Percentiles rank a stretch among this genome's conserved stretches.
These are phyloP conservation scores for Cladobotryum protrusum DNA, from an alignment of 2,329 filamentous ascomycete species.

Conservation along the genomic window DNA sequence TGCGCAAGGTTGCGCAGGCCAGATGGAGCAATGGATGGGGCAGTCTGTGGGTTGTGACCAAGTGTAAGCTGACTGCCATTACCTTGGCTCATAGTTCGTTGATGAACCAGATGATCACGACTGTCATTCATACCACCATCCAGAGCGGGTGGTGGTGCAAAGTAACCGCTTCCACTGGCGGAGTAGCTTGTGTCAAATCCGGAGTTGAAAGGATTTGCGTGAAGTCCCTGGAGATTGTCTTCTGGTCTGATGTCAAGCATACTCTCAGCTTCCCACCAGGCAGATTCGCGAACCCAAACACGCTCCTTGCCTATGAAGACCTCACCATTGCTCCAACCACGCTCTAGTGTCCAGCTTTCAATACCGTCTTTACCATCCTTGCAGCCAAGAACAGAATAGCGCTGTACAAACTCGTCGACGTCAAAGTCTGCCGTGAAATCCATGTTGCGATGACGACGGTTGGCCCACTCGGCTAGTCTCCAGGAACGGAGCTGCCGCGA, in stretches of 20 bases:
- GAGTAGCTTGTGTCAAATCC: conserved; percentile 68
- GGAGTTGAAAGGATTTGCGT: conserved; percentile 39
- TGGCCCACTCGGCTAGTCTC: conserved; percentile 94
- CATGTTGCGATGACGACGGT: conserved; percentile 80
- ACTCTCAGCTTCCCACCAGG: conserved; percentile 97
- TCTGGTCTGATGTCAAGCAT: conserved; percentile 85
- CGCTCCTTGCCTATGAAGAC: conserved; percentile 86
- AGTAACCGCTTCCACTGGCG: conserved; percentile 61
- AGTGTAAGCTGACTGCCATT: conserved; percentile 50
- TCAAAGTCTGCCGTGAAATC: conserved; percentile 98
- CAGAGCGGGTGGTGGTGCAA: conserved; percentile 51
- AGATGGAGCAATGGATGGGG: conserved; percentile 56
- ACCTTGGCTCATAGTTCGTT: conserved; percentile 50
- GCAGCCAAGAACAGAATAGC: conserved; percentile 80
- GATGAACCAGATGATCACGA: conserved; percentile 64
- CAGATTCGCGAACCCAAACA: conserved; percentile 88
- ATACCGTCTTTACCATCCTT: conserved; percentile 86
- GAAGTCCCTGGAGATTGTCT: conserved; percentile 36
- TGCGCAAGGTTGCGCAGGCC: conserved; percentile 50
- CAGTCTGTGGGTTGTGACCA: conserved; percentile 32
- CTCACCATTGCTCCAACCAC: conserved; percentile 97
- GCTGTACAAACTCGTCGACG: conserved; percentile 78
- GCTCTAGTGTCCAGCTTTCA: conserved; percentile 87
- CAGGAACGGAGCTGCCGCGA: conserved; percentile 90
- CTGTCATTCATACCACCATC: conserved; percentile 59